A percentile compares a stretch with the other conserved stretches of the same genome.
phyloP scores from a whole-genome alignment of 257 asterid genomes.

The Plantago major region DNA sequence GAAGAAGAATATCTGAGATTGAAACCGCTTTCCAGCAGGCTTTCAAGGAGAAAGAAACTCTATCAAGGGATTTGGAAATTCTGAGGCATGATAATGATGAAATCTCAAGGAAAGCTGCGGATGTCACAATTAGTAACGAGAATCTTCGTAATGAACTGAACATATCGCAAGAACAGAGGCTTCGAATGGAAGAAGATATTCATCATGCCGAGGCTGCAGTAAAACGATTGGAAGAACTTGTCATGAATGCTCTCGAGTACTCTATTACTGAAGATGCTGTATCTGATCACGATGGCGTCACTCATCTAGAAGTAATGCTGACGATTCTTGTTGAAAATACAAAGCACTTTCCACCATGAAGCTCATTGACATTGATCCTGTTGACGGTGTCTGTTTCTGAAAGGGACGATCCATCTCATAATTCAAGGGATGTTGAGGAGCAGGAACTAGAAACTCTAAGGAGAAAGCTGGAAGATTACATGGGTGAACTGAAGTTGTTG shows the following conservation, averaged over 20 bases:
- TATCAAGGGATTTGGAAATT: slow-evolving; percentile 54
- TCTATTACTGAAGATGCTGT: slow-evolving; percentile 41
- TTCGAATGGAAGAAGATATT: slow-evolving; percentile 46
- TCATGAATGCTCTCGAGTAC: slow-evolving; percentile 54
- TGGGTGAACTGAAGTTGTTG: slow-evolving; percentile 44
- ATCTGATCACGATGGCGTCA: slow-evolving; percentile 43
- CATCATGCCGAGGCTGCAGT: slow-evolving; percentile 44
- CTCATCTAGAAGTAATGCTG: slow-evolving; percentile 51
- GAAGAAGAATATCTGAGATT: slow-evolving; percentile 51
- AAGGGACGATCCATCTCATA: slow-evolving; percentile 30
- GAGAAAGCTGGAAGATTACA: slow-evolving; percentile 38
- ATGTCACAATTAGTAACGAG: slow-evolving; percentile 32
- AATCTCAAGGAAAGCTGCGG: slow-evolving; percentile 35
- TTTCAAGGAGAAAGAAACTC: slow-evolving; percentile 53
- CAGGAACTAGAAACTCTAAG: slow-evolving; percentile 34
- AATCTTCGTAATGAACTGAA: slow-evolving; percentile 49
- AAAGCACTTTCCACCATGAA: slow-evolving; percentile 34
- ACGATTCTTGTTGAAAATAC: slow-evolving; percentile 57
- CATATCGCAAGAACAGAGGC: slow-evolving; percentile 53
- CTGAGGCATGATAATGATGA: slow-evolving; percentile 45
- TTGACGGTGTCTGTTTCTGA: slow-evolving; percentile 39
- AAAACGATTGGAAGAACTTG: slow-evolving; percentile 54
- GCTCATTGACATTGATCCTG: slow-evolving; percentile 33
- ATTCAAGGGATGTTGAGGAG: slow-evolving; percentile 37
- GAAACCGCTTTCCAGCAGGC: slow-evolving; percentile 52